phyloP scores from a whole-genome alignment of 164 flowering plant genomes.

The Piper longum region DNA sequence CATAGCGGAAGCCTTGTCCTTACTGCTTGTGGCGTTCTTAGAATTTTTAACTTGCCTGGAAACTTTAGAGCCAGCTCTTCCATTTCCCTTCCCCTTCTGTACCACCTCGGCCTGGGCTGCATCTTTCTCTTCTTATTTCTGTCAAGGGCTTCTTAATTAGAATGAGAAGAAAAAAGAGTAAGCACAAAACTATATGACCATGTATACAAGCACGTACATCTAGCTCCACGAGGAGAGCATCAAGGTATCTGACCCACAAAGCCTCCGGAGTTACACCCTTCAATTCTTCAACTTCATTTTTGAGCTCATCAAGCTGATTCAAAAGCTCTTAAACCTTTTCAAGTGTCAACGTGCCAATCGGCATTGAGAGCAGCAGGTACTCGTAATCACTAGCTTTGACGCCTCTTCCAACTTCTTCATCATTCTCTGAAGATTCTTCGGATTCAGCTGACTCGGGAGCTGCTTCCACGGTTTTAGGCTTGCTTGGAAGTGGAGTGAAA shows the following conservation, averaged over 20 bases:
- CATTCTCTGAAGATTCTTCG: conserved; percentile 31
- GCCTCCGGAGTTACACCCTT: conserved; percentile 34
- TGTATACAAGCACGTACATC: conserved; percentile 26
- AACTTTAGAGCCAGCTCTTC: conserved; percentile 15
- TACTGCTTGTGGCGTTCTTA: conserved; percentile 28
- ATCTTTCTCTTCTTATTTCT: conserved; percentile 29
- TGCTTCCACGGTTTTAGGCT: conserved; percentile 26
- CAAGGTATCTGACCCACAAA: conserved; percentile 76
- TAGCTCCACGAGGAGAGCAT: conserved; percentile 43
- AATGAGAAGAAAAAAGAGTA: background rate
- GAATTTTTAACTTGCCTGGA: conserved; percentile 19
- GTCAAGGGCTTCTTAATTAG: background rate
- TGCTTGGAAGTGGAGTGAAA: conserved; percentile 71
- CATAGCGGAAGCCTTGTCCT: conserved; percentile 24
- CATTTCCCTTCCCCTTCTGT: conserved; percentile 8
- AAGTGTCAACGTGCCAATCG: conserved; percentile 64
- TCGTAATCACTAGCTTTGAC: conserved; percentile 55
- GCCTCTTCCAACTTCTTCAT: conserved; percentile 11
- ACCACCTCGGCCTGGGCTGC: conserved; percentile 4
- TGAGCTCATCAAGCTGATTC: conserved; percentile 39
- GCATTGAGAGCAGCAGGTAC: conserved; percentile 64
- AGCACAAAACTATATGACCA: background rate
- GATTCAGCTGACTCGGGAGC: conserved; percentile 13
- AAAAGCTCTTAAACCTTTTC: conserved; percentile 73
- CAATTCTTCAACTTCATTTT: conserved; percentile 45